Evolutionary conservation across 2,329 filamentous ascomycete genomes (phyloP), one percentile per base, ranked within the genome.

Genomic region (Pseudogymnoascus sp.): DNA sequence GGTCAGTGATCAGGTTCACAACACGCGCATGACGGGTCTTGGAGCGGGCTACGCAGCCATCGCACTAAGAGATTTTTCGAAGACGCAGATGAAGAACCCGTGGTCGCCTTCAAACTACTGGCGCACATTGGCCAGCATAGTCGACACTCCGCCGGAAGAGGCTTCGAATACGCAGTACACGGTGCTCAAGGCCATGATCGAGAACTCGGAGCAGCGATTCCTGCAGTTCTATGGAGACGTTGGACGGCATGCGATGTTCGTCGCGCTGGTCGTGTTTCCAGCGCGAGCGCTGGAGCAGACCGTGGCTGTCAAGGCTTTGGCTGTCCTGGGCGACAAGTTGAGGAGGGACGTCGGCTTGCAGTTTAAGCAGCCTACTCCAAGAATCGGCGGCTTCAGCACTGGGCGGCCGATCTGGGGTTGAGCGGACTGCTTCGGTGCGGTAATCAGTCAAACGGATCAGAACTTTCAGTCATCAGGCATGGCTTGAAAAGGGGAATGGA

Each of bases 41-140:
- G 91, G 86, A 1, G 88, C 89, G 2, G 93, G 93, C 0, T 99
- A 89, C 71, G 90, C 92, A 0, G 85, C 92, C 1, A 80, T 97
- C 38, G 85, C 91, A 1, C 79, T 97, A 7, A 86, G 93, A 58
- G 91, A 95, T 72, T 96, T 95, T 71, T 84, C 84, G 65, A 87
- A 84, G 66, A 84, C 86, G 1, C 78, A 80, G 16, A 52, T 67
- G 39, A 86, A 86, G 66, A 92, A 92, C 68, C 92, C 88, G 0
- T 94, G 84, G 75, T 92, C 88, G 3, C 90, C 89, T 58, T 82
- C 80, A 0, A 81, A 92, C 62, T 97, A 94, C 78, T 99, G 94
- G 94, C 82, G 80, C 38, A 82, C 88, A 0, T 78, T 97, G 62
- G 85, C 91, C 0, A 81, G 81, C 45, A 90, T 97, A 38, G 78